Base-by-base conservation (phyloP, 371 early-diverging fungal species). In the Mucor piriformis region DNA sequence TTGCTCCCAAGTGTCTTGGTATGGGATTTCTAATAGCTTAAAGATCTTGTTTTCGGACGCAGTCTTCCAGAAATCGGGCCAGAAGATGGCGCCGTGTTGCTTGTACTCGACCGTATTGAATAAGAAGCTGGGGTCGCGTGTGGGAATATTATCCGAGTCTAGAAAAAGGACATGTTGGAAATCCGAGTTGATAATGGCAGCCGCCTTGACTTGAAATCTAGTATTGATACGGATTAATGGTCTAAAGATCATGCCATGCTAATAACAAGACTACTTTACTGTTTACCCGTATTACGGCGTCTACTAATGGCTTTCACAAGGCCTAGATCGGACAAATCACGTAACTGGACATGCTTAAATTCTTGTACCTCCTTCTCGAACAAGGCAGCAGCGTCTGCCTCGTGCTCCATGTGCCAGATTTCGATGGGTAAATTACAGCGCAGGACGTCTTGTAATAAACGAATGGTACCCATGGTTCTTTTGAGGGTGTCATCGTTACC, bases 21-120 rank as follows among this genome's bases (percentile, higher is more conserved):
- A 76, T 12, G 49, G 40, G 40, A 76, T 54, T 35, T 73, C 47
- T 10, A 76, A 48, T 2, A 76, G 50, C 10, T 61, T 59, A 54
- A 68, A 73, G 11, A 76, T 73, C 18, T 51, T 66, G 33, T 76
- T 76, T 10, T 73, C 76, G 23, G 44, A 57, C n/a, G 67, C 66
- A 20, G 76, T 76, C 55, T 72, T 76, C 74, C 83, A 81, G 50
- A 72, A 82, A 63, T 84, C 84, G 0, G 78, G 78, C 84, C 84
- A 84, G 50, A 84, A 79, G 18, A 84, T 20, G 0, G 77, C 79
- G n/a, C 84, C 83, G 1, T 49, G 67, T 35, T 53, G 29, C 34
- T 60, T 63, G 44, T 69, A 84, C 15, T 63, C 67, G 15, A 32
- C 21, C 5, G 72, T 63, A 13, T 73, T 65, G 61, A 84, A 84